Evolutionary conservation across 2,329 filamentous ascomycete genomes (phyloP).

Genomic region (Allantophomopsis cytisporea): DNA sequence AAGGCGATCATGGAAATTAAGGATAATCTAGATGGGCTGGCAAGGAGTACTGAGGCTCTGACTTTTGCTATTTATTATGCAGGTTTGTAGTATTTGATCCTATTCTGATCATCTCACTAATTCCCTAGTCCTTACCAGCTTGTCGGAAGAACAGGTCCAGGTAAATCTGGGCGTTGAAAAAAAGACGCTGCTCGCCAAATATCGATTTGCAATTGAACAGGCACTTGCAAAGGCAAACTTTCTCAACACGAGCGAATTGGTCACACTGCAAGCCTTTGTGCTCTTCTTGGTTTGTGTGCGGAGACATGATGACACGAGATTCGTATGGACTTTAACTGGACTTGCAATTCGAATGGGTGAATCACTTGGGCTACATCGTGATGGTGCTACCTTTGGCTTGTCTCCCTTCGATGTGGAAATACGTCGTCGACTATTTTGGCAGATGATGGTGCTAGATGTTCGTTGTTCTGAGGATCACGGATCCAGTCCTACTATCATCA

Average conservation of each 20-base stretch:
- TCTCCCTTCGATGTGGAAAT: slow-evolving; percentile 47
- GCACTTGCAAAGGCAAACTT: slow-evolving; percentile 39
- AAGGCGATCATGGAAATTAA: slow-evolving; percentile 46
- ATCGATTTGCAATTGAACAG: slow-evolving; percentile 39
- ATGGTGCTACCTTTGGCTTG: slow-evolving; percentile 37
- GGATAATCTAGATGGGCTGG: slow-evolving; percentile 42
- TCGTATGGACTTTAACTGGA: slow-evolving; percentile 42
- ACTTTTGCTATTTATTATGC: slow-evolving; percentile 44
- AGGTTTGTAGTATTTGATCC: not conserved
- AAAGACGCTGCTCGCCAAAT: slow-evolving; percentile 26
- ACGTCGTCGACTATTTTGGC: slow-evolving; percentile 45
- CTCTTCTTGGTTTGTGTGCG: slow-evolving; percentile 40
- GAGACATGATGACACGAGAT: slow-evolving; percentile 25
- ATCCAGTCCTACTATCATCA: slow-evolving; percentile 43
- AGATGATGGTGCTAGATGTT: slow-evolving; percentile 43
- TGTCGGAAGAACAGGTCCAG: slow-evolving; percentile 17
- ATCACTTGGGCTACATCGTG: slow-evolving; percentile 44
- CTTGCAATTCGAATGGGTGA: slow-evolving; percentile 44
- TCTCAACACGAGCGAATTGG: slow-evolving; percentile 35
- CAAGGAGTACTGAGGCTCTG: slow-evolving; percentile 25
- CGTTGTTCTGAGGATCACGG: slow-evolving; percentile 50
- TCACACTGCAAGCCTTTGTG: slow-evolving; percentile 39
- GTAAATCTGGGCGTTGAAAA: slow-evolving; percentile 27
- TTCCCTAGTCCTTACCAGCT: slow-evolving; percentile 25
- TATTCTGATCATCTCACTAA: no score